Percentiles rank a stretch among this genome's conserved stretches.
Conservation (phyloP, 2,329 filamentous ascomycete genomes). For the Aspergillus pseudonomiae region DNA sequence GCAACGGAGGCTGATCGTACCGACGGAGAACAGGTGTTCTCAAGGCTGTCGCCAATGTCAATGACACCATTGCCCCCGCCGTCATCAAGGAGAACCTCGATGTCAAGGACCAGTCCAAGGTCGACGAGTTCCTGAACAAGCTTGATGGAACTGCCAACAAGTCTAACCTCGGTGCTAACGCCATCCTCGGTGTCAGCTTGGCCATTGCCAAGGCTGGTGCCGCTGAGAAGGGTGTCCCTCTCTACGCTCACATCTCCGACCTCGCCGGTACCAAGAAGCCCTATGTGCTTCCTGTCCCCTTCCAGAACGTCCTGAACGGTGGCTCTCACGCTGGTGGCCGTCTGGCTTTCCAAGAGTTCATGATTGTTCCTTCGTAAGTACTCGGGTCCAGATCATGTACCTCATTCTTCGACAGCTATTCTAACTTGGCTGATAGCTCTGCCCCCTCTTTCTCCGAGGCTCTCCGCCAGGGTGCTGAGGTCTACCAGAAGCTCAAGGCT, state of each 20-base stretch:
- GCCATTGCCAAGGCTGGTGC: conserved; percentile 86
- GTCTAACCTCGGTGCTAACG: conserved; percentile 84
- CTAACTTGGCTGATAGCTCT: conserved; percentile 52
- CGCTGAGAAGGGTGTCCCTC: conserved; percentile 83
- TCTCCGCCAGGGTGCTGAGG: conserved; percentile 93
- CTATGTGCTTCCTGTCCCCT: conserved; percentile 85
- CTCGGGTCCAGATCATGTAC: too few species aligned
- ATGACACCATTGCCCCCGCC: conserved; percentile 76
- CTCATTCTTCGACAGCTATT: neutral
- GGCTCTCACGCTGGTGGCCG: conserved; percentile 97
- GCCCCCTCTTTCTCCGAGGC: conserved; percentile 93
- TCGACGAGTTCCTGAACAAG: conserved; percentile 82
- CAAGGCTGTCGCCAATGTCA: conserved; percentile 86
- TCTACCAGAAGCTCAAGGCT: conserved; percentile 96
- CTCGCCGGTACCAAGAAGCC: conserved; percentile 89
- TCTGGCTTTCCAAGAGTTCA: conserved; percentile 94
- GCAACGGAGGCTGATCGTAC: conserved; percentile 9
- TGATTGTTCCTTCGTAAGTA: conserved; percentile 81
- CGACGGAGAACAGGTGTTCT: conserved; percentile 56
- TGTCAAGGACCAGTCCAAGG: conserved; percentile 81
- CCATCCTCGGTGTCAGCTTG: conserved; percentile 82
- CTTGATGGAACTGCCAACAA: conserved; percentile 86
- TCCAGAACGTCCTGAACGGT: conserved; percentile 93
- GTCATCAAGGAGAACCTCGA: conserved; percentile 81
- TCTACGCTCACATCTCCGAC: conserved; percentile 86